phyloP scores from a whole-genome alignment of 768 basidiomycete genomes.

The Amanita molliuscula region DNA sequence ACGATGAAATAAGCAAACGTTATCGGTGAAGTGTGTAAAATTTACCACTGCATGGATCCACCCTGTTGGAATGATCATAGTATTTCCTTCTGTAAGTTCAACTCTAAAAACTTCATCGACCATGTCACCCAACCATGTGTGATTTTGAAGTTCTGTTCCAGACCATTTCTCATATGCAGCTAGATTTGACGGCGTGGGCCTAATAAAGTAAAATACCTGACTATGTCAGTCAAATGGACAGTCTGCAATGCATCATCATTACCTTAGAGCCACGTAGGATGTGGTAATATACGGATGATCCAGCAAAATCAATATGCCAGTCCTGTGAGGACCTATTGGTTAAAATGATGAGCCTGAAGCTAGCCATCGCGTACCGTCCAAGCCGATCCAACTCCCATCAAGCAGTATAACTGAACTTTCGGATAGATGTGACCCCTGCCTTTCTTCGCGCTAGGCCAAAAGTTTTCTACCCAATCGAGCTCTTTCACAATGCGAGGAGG shows the following conservation, averaged over 20 bases:
- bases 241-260: slow-evolving; percentile 8
- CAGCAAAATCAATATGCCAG: slow-evolving; percentile 98
- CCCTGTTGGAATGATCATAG: slow-evolving; percentile 91
- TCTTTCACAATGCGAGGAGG: slow-evolving; percentile 83
- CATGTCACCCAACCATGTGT: slow-evolving; percentile 87
- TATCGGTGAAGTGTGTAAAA: slow-evolving; percentile 3
- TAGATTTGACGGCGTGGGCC: slow-evolving; percentile 78
- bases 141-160: slow-evolving; percentile 80
- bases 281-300: slow-evolving; percentile 96
- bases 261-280: slow-evolving; percentile 82
- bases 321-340: slow-evolving; percentile 42
- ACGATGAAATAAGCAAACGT: background rate
- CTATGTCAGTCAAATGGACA: slow-evolving; percentile 4
- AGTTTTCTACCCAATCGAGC: slow-evolving; percentile 94
- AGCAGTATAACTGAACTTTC: slow-evolving; percentile 91
- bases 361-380: slow-evolving; percentile 68
- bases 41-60: slow-evolving; percentile 97
- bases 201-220: slow-evolving; percentile 91
- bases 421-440: slow-evolving; percentile 71
- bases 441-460: slow-evolving; percentile 78
- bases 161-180: slow-evolving; percentile 92
- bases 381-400: slow-evolving; percentile 89
- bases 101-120: slow-evolving; percentile 88
- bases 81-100: slow-evolving; percentile 65
- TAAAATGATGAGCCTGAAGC: background rate